A percentile compares a stretch with the other conserved stretches of the same genome.
These are phyloP conservation scores for Canna indica DNA, from an alignment of 176 grass and related monocot species.

Conservation along the genomic window DNA sequence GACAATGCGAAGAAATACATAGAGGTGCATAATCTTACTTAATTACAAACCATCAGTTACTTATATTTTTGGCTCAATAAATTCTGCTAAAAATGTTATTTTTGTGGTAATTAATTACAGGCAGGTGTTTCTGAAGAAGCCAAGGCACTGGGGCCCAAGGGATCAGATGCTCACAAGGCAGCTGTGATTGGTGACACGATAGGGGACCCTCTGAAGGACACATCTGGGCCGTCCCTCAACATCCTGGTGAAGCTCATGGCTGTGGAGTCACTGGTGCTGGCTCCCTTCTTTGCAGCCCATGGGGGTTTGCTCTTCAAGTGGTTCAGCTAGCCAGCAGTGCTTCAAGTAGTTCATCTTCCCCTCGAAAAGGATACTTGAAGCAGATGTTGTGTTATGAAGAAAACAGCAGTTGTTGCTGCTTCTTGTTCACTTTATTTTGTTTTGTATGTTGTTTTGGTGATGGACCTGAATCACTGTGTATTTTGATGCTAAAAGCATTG, in stretches of 20 bases:
- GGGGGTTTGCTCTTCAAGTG: conserved; percentile 65
- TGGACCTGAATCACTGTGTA: no score
- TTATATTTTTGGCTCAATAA: neutral
- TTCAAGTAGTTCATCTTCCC: neutral
- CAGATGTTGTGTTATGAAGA: neutral
- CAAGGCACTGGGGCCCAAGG: conserved; percentile 66
- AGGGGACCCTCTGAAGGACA: conserved; percentile 84
- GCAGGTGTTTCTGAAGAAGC: conserved; percentile 75
- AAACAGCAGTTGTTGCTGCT: neutral
- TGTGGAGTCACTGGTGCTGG: conserved; percentile 77
- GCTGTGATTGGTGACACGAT: conserved; percentile 82
- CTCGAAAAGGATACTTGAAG: neutral
- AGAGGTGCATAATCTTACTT: conserved; percentile 48
- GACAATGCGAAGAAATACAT: conserved; percentile 98
- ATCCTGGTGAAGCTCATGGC: conserved; percentile 97
- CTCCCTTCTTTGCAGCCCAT: conserved; percentile 71
- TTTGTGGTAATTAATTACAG: no score
- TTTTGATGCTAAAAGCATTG: no score
- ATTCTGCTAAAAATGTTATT: no score
- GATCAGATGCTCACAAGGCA: conserved; percentile 73
- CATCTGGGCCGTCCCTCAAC: conserved; percentile 78
- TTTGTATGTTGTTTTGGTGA: no score
- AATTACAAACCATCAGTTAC: no score
- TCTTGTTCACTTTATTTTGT: no score
- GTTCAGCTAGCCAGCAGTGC: conserved; percentile 6